Evolutionary conservation across 192 early-diverging fungal species (phyloP).

Genomic region (Mortierella hygrophila): DNA sequence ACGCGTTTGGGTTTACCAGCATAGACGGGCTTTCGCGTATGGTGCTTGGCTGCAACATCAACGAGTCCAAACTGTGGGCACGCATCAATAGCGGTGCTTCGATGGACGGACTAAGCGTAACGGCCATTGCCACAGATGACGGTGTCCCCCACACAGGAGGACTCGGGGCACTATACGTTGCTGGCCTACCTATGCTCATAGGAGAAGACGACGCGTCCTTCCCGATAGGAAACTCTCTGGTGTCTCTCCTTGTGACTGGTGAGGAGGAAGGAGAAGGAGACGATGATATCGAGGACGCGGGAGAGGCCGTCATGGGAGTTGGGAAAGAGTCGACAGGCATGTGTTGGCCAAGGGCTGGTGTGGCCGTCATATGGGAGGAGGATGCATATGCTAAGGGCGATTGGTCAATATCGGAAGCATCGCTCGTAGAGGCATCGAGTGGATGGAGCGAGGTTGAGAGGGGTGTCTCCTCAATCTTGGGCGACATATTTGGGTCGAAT

Average conservation of each 20-base stretch:
- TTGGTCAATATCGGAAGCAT: background rate
- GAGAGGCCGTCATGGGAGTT: background rate
- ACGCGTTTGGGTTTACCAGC: background rate
- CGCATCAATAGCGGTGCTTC: slow-evolving; percentile 18
- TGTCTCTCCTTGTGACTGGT: slow-evolving; percentile 4
- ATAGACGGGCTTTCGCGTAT: background rate
- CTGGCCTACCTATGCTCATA: background rate
- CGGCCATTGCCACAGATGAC: background rate
- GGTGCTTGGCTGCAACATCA: background rate
- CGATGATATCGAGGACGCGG: slow-evolving; percentile 10
- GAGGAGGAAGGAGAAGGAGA: slow-evolving; percentile 27
- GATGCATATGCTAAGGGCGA: background rate
- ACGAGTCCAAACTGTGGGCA: slow-evolving; percentile 29
- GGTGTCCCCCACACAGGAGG: background rate
- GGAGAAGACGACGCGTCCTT: background rate
- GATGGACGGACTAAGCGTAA: background rate
- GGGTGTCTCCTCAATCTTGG: background rate
- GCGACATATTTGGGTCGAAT: background rate
- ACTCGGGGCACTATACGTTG: background rate
- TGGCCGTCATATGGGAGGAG: background rate
- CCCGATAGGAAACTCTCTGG: background rate
- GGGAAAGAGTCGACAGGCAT: background rate
- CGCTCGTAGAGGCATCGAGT: slow-evolving; percentile 2
- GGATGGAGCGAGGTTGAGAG: slow-evolving; percentile 15
- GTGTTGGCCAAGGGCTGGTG: background rate